Conservation (phyloP, 495 filamentous ascomycete genomes). For the Annulohypoxylon maeteangense region DNA sequence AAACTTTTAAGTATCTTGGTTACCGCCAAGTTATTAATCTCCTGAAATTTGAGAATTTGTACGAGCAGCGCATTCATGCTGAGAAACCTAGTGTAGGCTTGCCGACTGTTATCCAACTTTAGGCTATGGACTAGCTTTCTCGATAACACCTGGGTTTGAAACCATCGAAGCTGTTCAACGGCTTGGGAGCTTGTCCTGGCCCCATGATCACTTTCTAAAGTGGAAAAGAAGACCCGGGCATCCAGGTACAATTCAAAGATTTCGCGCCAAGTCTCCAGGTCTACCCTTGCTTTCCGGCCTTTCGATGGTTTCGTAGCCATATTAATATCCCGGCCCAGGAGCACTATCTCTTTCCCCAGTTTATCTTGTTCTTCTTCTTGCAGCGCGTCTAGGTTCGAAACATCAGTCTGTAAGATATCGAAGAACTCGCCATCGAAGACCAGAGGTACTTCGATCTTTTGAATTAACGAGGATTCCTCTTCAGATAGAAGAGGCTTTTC, state of each 20-base stretch:
- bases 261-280: conserved; percentile 75
- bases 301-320: conserved; percentile 66
- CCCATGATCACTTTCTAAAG: conserved; percentile 67
- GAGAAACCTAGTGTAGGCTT: conserved; percentile 70
- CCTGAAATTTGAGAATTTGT: conserved; percentile 75
- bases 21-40: conserved; percentile 75
- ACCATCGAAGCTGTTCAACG: conserved; percentile 66
- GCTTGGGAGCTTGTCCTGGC: conserved; percentile 64
- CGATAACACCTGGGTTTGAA: conserved; percentile 64
- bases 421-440: conserved; percentile 76
- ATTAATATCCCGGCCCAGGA: conserved; percentile 66
- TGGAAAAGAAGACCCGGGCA: conserved; percentile 77
- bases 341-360: conserved; percentile 63
- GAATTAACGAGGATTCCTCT: conserved; percentile 25
- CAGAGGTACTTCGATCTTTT: conserved; percentile 71
- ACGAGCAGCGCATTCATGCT: conserved; percentile 71
- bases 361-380: conserved; percentile 66
- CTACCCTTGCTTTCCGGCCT: conserved; percentile 62
- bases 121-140: conserved; percentile 64
- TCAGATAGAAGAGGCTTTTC: background rate
- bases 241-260: conserved; percentile 78
- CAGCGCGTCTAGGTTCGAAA: conserved; percentile 68
- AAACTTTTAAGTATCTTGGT: conserved; percentile 82
- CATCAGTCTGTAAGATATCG: conserved; percentile 67
- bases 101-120: conserved; percentile 65